phyloP scores from a whole-genome alignment of 306 rosid species.

The Pueraria montana region DNA sequence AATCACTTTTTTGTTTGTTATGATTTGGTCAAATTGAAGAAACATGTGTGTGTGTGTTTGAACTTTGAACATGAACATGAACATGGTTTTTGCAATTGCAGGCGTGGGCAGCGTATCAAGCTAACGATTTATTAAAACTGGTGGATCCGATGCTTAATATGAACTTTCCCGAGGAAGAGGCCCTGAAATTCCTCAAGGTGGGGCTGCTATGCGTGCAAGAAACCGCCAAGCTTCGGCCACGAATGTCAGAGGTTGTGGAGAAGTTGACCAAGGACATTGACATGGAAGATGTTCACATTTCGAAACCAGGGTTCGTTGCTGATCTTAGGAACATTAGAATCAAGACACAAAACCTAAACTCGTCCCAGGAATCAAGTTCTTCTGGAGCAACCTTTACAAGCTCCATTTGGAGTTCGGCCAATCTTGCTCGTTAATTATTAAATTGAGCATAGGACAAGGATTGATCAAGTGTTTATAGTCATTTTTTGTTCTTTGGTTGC shows the following conservation, averaged over 20 bases:
- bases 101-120: constrained; percentile 82
- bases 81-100: constrained; percentile 42
- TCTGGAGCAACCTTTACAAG: constrained; percentile 43
- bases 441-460: neutral
- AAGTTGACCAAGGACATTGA: constrained; percentile 57
- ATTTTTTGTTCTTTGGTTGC: constrained; percentile 15
- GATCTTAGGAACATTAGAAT: constrained; percentile 79
- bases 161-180: constrained; percentile 61
- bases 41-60: neutral
- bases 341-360: constrained; percentile 34
- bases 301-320: constrained; percentile 76
- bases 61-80: neutral
- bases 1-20: neutral
- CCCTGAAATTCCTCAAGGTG: constrained; percentile 69
- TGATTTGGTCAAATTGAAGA: constrained; percentile 19
- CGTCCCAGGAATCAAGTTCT: constrained; percentile 51
- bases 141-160: constrained; percentile 70
- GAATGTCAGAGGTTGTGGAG: constrained; percentile 64
- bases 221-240: constrained; percentile 69
- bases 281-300: constrained; percentile 56
- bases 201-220: constrained; percentile 94
- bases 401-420: constrained; percentile 50
- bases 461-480: constrained; percentile 4
- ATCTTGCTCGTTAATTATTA: constrained; percentile 55
- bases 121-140: constrained; percentile 50